These are phyloP conservation scores for Ophiostoma populinum DNA, from an alignment of 2,329 filamentous ascomycete species.

Conservation along the genomic window DNA sequence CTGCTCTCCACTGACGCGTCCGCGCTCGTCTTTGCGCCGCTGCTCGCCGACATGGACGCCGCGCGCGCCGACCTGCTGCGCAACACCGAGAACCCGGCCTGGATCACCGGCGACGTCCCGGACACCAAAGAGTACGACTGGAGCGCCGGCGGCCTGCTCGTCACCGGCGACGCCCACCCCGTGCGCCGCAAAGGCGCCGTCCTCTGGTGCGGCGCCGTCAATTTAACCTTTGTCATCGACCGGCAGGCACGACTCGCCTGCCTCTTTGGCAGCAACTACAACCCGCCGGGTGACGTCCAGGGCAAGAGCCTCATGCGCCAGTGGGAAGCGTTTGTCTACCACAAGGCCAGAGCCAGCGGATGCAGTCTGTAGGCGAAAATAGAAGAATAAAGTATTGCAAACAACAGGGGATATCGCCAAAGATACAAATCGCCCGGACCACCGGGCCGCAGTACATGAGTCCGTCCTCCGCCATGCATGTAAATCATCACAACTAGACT, in stretches of 20 bases:
- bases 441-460: no score
- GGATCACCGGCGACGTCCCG: slow-evolving; percentile 16
- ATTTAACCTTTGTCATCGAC: slow-evolving; percentile 26
- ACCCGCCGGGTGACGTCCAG: slow-evolving; percentile 23
- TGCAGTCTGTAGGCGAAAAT: no score
- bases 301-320: slow-evolving; percentile 18
- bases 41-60: slow-evolving; percentile 19
- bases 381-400: no score
- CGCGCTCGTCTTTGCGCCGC: slow-evolving; percentile 28
- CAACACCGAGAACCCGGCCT: slow-evolving; percentile 14
- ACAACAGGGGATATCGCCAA: no score
- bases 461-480: no score
- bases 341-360: no score
- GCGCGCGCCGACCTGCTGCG: slow-evolving; percentile 14
- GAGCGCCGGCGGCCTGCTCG: slow-evolving; percentile 25
- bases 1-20: slow-evolving; percentile 20
- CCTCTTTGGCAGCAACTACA: slow-evolving; percentile 24
- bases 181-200: slow-evolving; percentile 22
- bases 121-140: slow-evolving; percentile 22
- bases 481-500: no score
- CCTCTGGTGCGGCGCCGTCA: slow-evolving; percentile 27
- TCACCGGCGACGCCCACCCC: slow-evolving; percentile 19
- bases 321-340: slow-evolving; percentile 25
- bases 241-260: slow-evolving; percentile 22
- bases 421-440: no score